A percentile compares a stretch with the other conserved stretches of the same genome.
These are phyloP conservation scores for Gorgonomyces haynaldii DNA, from an alignment of 192 early-diverging fungal genomes.

Conservation along the genomic window DNA sequence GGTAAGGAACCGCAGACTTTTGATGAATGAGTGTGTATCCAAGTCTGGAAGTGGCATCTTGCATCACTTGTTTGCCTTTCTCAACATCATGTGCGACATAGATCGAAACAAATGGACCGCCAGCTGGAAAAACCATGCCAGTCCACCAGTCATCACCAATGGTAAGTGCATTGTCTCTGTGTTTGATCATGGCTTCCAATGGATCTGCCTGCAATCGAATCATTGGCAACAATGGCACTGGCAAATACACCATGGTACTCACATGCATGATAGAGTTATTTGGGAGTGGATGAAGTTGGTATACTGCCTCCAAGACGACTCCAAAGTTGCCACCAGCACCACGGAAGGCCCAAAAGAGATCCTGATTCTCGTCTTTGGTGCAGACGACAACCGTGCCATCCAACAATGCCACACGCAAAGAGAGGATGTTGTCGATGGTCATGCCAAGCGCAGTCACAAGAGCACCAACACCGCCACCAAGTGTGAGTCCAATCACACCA, in stretches of 20 bases:
- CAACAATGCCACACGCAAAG: constrained; percentile 33
- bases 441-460: constrained; percentile 15
- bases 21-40: too few species aligned
- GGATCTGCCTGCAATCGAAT: not conserved
- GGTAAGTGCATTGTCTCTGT: too few species aligned
- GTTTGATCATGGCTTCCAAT: too few species aligned
- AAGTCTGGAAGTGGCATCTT: too few species aligned
- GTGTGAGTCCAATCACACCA: constrained; percentile 1
- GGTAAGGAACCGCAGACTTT: too few species aligned
- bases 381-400: constrained; percentile 33
- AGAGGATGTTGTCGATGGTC: constrained; percentile 34
- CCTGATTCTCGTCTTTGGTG: constrained; percentile 22
- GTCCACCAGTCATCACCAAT: too few species aligned
- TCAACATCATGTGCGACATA: too few species aligned
- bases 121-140: too few species aligned
- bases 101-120: too few species aligned
- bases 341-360: constrained; percentile 51
- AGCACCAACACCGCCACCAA: constrained; percentile 1
- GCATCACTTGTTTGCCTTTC: too few species aligned
- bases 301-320: too few species aligned
- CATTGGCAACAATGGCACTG: not conserved
- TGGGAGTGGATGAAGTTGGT: not conserved
- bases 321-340: constrained; percentile 41
- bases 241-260: constrained; percentile 3
- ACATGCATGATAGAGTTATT: too few species aligned